These are phyloP conservation scores for Pleurotus sapidus DNA, from an alignment of 768 basidiomycete genomes.

Conservation along the genomic window DNA sequence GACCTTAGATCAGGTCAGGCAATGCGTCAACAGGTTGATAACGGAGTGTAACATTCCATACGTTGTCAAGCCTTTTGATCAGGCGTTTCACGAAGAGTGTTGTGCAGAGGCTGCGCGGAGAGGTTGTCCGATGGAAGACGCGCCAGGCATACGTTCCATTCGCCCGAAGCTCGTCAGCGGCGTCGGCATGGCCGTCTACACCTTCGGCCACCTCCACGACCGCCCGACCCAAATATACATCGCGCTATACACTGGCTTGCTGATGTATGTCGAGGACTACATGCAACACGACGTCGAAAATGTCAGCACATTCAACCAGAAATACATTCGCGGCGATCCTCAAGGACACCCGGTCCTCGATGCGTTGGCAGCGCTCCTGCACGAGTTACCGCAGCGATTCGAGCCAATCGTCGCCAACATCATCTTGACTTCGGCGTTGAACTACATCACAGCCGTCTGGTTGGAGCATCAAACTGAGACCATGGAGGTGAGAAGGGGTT, in stretches of 20 bases:
- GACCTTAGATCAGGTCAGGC: neutral
- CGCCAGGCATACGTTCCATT: neutral
- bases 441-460: neutral
- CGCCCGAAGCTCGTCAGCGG: neutral
- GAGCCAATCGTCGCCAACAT: neutral
- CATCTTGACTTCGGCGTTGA: neutral
- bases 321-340: neutral
- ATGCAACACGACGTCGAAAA: neutral
- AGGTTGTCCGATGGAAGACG: neutral
- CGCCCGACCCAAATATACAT: neutral
- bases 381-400: neutral
- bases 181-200: slow-evolving; percentile 5
- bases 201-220: neutral
- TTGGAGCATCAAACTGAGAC: slow-evolving; percentile 1
- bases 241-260: neutral
- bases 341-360: neutral
- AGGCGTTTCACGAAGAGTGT: neutral
- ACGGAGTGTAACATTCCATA: neutral
- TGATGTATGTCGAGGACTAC: slow-evolving; percentile 5
- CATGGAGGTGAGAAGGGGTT: neutral
- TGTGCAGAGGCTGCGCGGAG: neutral
- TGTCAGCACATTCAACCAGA: neutral
- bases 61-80: slow-evolving; percentile 2
- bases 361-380: neutral
- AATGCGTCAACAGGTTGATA: neutral